These are phyloP conservation scores for Citrus cavaleriei DNA, from an alignment of 345 rosid species.

Conservation along the genomic window DNA sequence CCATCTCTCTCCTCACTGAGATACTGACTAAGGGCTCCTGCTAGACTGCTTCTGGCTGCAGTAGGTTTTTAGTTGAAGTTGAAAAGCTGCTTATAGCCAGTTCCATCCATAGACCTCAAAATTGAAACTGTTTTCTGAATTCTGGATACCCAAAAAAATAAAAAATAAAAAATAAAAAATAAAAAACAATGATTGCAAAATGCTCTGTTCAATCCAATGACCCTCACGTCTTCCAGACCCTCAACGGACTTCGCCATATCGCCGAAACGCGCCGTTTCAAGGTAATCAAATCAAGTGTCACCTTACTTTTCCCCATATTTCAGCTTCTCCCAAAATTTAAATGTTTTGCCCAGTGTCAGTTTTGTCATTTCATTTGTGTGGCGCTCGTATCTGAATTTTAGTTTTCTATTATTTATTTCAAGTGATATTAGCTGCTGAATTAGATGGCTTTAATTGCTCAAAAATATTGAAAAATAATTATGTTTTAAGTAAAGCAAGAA, in stretches of 20 bases:
- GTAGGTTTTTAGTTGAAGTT: background rate
- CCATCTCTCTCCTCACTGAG: too few species aligned
- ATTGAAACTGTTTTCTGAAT: background rate
- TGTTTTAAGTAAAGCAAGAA: background rate
- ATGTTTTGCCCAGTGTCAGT: background rate
- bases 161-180: background rate
- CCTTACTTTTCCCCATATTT: background rate
- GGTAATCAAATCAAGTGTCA: slow-evolving; percentile 33
- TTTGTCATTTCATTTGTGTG: background rate
- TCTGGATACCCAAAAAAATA: background rate
- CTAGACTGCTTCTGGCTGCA: background rate
- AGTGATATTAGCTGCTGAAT: background rate
- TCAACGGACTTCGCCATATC: slow-evolving; percentile 58
- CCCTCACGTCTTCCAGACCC: slow-evolving; percentile 45
- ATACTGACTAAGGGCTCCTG: too few species aligned
- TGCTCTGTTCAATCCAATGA: slow-evolving; percentile 33
- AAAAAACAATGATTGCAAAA: slow-evolving; percentile 25
- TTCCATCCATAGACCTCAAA: background rate
- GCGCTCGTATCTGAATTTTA: background rate
- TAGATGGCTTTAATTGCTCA: background rate
- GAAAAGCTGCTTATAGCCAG: background rate
- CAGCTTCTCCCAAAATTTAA: background rate
- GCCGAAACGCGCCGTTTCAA: slow-evolving; percentile 76
- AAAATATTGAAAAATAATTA: too few species aligned
- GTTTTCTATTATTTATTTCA: background rate